phyloP scores from a whole-genome alignment of 2,329 filamentous ascomycete genomes.

The Lecanicillium sp. region DNA sequence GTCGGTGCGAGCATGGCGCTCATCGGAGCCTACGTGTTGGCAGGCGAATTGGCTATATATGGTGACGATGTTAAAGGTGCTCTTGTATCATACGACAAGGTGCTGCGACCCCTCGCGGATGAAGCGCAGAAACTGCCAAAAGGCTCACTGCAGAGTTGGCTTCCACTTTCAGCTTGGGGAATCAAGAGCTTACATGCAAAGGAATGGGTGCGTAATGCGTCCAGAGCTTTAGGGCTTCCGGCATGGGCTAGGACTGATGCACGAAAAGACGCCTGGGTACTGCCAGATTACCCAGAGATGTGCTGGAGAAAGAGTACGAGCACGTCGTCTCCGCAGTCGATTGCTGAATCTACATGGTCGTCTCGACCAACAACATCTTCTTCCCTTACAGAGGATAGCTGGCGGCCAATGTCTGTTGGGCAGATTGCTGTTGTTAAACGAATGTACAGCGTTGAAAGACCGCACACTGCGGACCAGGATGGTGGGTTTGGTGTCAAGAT shows the following conservation, averaged over 20 bases:
- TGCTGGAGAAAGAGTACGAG: conserved; percentile 9
- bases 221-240: background rate
- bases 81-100: conserved; percentile 1
- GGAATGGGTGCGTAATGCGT: conserved; percentile 4
- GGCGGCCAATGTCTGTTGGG: no score
- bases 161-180: conserved; percentile 5
- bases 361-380: no score
- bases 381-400: no score
- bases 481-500: no score
- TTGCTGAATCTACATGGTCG: no score
- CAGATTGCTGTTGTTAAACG: no score
- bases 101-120: conserved; percentile 1
- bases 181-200: conserved; percentile 5
- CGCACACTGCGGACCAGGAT: no score
- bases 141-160: conserved; percentile 3
- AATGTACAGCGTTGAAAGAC: no score
- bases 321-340: no score
- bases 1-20: conserved; percentile 7
- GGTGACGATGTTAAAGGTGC: background rate
- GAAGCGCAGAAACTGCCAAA: conserved; percentile 2
- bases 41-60: conserved; percentile 2
- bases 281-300: conserved; percentile 8
- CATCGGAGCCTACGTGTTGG: conserved; percentile 8
- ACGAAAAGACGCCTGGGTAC: conserved; percentile 1
- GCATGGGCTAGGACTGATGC: conserved; percentile 3